Conservation (phyloP, 2,329 filamentous ascomycete species). For the Coniella lustricola region DNA sequence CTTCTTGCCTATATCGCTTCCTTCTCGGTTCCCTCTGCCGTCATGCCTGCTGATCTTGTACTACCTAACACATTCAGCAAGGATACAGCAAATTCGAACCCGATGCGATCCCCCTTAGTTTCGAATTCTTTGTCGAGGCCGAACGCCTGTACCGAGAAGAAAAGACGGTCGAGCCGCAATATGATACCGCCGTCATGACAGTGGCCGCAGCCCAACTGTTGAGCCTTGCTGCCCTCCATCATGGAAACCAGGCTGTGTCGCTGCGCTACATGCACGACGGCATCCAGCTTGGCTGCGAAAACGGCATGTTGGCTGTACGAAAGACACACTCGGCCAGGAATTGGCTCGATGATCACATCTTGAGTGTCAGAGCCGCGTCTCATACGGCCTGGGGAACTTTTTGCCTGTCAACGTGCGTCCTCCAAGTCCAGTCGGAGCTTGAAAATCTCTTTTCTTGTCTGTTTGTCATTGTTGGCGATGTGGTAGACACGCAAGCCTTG, state of each 20-base stretch:
- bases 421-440: too few species aligned
- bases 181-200: conserved; percentile 8
- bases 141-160: conserved; percentile 7
- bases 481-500: too few species aligned
- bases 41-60: not conserved
- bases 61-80: conserved; percentile 8
- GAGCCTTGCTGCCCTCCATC: conserved; percentile 2
- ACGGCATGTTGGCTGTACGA: conserved; percentile 9
- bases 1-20: too few species aligned
- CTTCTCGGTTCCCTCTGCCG: too few species aligned
- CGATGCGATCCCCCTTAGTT: conserved; percentile 1
- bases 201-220: conserved; percentile 13
- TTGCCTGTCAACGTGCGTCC: conserved; percentile 10
- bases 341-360: conserved; percentile 13
- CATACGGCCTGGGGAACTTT: conserved; percentile 15
- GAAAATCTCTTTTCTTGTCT: not conserved
- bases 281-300: conserved; percentile 7
- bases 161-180: conserved; percentile 1
- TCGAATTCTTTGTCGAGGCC: conserved; percentile 11
- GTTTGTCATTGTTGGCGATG: not conserved
- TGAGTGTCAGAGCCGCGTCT: conserved; percentile 10
- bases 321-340: conserved; percentile 2
- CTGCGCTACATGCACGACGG: conserved; percentile 6
- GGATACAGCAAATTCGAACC: conserved; percentile 11
- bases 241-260: conserved; percentile 8